Evolutionary conservation across 345 rosid species (phyloP).

Genomic region (Moricandia moricandioides): DNA sequence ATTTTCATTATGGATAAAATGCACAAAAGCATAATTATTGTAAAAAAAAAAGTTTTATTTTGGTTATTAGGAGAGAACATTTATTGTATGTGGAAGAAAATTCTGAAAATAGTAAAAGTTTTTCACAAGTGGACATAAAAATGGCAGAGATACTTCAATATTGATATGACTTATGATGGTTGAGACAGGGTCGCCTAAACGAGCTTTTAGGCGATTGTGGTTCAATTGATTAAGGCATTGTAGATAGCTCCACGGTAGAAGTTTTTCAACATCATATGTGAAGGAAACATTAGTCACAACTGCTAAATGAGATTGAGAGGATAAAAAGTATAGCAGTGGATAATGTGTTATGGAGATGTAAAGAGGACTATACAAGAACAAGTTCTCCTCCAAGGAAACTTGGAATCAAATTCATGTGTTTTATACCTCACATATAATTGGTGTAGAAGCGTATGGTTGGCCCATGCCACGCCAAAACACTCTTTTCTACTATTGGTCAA

Average conservation of each 20-base stretch:
- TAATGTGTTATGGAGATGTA: neutral
- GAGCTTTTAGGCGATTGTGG: neutral
- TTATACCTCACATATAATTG: neutral
- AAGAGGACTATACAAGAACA: neutral
- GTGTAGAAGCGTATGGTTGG: too few species aligned
- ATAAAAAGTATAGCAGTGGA: neutral
- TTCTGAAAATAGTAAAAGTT: neutral
- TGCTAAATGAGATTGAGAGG: neutral
- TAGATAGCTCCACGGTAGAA: neutral
- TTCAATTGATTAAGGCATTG: neutral
- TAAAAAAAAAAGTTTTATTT: neutral
- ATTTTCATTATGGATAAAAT: neutral
- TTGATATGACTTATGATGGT: neutral
- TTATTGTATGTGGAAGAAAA: neutral
- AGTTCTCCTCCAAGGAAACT: neutral
- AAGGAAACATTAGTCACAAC: neutral
- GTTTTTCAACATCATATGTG: neutral
- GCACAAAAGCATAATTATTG: neutral
- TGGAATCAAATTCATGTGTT: neutral
- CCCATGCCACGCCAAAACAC: too few species aligned
- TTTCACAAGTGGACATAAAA: neutral
- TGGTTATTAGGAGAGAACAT: neutral
- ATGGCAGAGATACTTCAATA: neutral
- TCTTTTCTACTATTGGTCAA: neutral
- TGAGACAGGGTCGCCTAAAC: neutral